phyloP scores from a whole-genome alignment of 1,284 basidiomycete species.

The Ceratobasidium sp. region DNA sequence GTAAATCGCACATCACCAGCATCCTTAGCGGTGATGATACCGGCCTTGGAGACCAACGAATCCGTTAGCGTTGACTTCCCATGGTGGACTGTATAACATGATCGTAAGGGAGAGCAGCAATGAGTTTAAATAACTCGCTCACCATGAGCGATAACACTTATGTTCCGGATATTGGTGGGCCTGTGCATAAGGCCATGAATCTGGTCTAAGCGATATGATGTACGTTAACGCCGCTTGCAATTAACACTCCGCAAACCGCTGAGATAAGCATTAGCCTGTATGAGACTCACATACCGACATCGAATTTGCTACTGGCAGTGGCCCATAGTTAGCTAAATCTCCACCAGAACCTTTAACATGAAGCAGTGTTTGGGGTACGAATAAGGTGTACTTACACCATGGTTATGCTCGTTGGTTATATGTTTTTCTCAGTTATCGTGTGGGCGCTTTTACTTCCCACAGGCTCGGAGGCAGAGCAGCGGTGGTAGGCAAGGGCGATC shows the following conservation, averaged over 20 bases:
- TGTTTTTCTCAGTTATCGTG: too few species aligned
- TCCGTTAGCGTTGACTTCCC: slow-evolving; percentile 99
- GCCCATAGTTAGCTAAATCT: slow-evolving; percentile 17
- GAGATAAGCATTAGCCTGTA: not conserved
- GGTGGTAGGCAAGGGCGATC: slow-evolving; percentile 43
- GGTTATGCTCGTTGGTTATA: slow-evolving; percentile 36
- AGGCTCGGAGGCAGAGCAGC: slow-evolving; percentile 22
- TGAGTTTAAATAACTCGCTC: slow-evolving; percentile 53
- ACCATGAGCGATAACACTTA: slow-evolving; percentile 98
- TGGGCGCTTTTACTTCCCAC: too few species aligned
- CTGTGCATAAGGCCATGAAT: slow-evolving; percentile 91
- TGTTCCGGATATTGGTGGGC: slow-evolving; percentile 96
- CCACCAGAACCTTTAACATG: slow-evolving; percentile 20
- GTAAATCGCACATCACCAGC: slow-evolving; percentile 98
- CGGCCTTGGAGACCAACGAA: slow-evolving; percentile 98
- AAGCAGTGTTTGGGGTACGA: not conserved
- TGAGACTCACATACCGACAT: slow-evolving; percentile 72
- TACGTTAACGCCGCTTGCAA: slow-evolving; percentile 32
- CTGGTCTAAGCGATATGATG: slow-evolving; percentile 70
- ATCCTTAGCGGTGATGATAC: slow-evolving; percentile 97
- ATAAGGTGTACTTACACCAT: slow-evolving; percentile 51
- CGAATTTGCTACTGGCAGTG: slow-evolving; percentile 78
- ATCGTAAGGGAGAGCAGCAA: not conserved
- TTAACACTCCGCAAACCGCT: slow-evolving; percentile 42
- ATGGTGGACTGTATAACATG: slow-evolving; percentile 88